Percentiles rank a stretch among this genome's conserved stretches.
These are phyloP conservation scores for Saccharomycopsis sp. DNA, from an alignment of 805 yeast genomes.

Conservation along the genomic window DNA sequence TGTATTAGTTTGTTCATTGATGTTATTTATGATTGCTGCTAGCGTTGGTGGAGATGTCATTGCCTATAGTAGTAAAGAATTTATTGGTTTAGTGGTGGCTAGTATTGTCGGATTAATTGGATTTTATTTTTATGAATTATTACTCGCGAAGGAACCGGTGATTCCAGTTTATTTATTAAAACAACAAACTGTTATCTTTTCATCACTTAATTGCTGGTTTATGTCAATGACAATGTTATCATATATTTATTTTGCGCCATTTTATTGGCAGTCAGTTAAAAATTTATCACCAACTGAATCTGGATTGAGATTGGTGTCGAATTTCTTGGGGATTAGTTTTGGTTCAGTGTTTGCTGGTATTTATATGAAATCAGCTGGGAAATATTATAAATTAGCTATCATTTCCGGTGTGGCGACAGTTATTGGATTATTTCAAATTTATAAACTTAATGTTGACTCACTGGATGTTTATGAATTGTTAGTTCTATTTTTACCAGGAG, in stretches of 20 bases:
- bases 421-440: constrained; percentile 39
- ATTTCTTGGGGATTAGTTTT: constrained; percentile 58
- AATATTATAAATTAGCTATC: constrained; percentile 45
- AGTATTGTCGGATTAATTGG: constrained; percentile 31
- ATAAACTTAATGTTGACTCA: constrained; percentile 24
- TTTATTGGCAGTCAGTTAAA: constrained; percentile 52
- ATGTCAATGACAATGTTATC: constrained; percentile 62
- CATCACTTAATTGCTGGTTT: constrained; percentile 65
- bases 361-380: constrained; percentile 62
- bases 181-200: constrained; percentile 54
- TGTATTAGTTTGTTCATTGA: constrained; percentile 49
- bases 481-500: constrained; percentile 48
- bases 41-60: constrained; percentile 58
- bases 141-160: constrained; percentile 55
- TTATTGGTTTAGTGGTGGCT: constrained; percentile 29
- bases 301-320: constrained; percentile 48
- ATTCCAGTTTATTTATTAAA: constrained; percentile 54
- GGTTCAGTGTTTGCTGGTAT: constrained; percentile 66
- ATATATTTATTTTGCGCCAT: constrained; percentile 61
- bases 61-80: constrained; percentile 38
- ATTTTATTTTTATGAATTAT: constrained; percentile 47
- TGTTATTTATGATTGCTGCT: constrained; percentile 55
- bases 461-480: constrained; percentile 34
- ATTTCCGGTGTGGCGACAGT: constrained; percentile 37
- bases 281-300: constrained; percentile 47